phyloP scores from a whole-genome alignment of 2,329 filamentous ascomycete genomes.

The Lachnellula occidentalis region DNA sequence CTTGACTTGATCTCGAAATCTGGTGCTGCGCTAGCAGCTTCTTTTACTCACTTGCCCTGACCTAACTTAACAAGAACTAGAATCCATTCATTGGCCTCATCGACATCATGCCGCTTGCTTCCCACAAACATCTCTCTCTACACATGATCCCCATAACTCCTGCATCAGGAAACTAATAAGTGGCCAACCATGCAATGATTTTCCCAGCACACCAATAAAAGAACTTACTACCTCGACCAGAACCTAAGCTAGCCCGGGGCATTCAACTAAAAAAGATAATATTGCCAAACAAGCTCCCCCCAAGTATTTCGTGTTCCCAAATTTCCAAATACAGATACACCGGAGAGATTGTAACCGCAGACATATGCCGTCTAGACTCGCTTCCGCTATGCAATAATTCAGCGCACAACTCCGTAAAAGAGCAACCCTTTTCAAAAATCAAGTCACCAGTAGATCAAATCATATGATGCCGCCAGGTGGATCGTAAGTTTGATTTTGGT shows the following conservation, averaged over 20 bases:
- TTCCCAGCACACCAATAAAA: neutral
- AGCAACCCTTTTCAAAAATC: constrained; percentile 6
- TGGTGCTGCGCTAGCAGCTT: too few species aligned
- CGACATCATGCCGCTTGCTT: neutral
- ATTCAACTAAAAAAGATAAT: neutral
- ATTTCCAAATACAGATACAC: constrained; percentile 1
- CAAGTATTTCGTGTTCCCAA: constrained; percentile 4
- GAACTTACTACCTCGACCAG: neutral
- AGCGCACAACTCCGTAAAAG: constrained; percentile 8
- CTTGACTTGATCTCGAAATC: too few species aligned
- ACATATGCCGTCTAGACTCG: constrained; percentile 8
- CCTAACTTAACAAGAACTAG: too few species aligned
- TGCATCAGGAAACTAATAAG: neutral
- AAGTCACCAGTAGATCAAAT: neutral
- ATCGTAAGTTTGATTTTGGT: constrained; percentile 19
- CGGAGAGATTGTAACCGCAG: neutral
- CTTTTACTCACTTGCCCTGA: too few species aligned
- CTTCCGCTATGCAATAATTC: constrained; percentile 18
- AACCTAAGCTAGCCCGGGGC: neutral
- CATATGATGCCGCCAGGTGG: constrained; percentile 32
- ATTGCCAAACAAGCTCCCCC: constrained; percentile 1
- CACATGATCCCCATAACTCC: neutral
- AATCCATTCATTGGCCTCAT: neutral
- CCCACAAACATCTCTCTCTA: neutral
- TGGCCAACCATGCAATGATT: neutral